phyloP scores from a whole-genome alignment of 1,139 yeast species.

The Hansenula lynferdii region DNA sequence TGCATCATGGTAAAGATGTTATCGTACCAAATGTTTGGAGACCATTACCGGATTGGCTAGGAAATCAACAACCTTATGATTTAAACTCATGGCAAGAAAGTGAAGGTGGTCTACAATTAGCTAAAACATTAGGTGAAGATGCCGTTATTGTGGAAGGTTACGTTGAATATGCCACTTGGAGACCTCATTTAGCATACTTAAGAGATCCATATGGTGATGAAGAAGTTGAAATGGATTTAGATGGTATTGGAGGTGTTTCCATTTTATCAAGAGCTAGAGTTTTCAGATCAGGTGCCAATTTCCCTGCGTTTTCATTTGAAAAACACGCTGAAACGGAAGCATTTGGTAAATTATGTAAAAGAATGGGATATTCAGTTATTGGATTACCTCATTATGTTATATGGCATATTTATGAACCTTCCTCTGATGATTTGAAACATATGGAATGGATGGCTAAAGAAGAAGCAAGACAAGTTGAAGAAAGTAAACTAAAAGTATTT shows the following conservation, averaged over 20 bases:
- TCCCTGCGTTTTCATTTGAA: constrained; percentile 87
- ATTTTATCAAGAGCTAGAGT: constrained; percentile 77
- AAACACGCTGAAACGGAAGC: constrained; percentile 95
- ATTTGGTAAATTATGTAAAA: constrained; percentile 77
- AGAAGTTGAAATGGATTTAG: constrained; percentile 80
- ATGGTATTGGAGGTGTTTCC: constrained; percentile 91
- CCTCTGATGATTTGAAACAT: constrained; percentile 80
- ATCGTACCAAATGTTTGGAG: constrained; percentile 89
- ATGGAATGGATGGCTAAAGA: constrained; percentile 98
- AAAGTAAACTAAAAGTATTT: constrained; percentile 58
- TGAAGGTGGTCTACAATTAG: constrained; percentile 77
- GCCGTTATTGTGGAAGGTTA: constrained; percentile 91
- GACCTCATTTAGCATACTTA: constrained; percentile 84
- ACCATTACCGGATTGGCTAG: constrained; percentile 86
- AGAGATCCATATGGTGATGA: constrained; percentile 86
- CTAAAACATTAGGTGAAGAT: constrained; percentile 74
- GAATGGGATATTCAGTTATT: constrained; percentile 77
- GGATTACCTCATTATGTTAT: constrained; percentile 89
- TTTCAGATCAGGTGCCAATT: constrained; percentile 76
- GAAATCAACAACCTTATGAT: constrained; percentile 87
- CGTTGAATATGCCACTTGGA: constrained; percentile 90
- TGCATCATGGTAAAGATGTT: constrained; percentile 62
- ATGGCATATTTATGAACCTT: constrained; percentile 92
- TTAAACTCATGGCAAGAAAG: constrained; percentile 89
- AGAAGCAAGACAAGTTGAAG: constrained; percentile 69